phyloP scores from a whole-genome alignment of 2,329 filamentous ascomycete genomes.

The Aspergillus flavus region DNA sequence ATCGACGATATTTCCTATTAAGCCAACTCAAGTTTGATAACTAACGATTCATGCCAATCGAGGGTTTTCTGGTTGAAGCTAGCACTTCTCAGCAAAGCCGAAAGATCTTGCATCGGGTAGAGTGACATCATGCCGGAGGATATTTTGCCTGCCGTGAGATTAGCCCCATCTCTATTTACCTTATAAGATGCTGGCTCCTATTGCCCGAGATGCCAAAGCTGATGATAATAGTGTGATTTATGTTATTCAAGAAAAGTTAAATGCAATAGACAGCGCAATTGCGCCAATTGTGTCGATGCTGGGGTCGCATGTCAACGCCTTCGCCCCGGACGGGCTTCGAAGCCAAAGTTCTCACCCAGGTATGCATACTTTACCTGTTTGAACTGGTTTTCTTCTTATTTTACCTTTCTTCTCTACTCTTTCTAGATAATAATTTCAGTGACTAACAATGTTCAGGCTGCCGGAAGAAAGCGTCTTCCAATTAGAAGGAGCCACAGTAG shows the following conservation, averaged over 20 bases:
- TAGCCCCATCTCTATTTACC: not conserved
- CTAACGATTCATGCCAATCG: not conserved
- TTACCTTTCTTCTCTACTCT: not conserved
- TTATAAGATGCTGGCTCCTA: not conserved
- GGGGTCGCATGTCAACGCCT: conserved; percentile 24
- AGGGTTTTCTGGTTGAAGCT: fast-evolving
- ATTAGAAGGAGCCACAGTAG: not conserved
- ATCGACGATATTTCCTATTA: not conserved
- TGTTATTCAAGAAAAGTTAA: conserved; percentile 32
- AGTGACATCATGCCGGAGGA: not conserved
- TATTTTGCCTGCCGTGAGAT: conserved; percentile 22
- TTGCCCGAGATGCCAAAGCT: not conserved
- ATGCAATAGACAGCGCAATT: conserved; percentile 27
- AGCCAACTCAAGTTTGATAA: not conserved
- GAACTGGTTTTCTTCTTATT: too few relatives aligned
- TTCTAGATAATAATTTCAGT: too few relatives aligned
- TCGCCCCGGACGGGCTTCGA: conserved; percentile 17
- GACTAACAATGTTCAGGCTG: not conserved
- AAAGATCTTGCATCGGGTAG: not conserved
- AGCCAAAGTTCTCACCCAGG: conserved; percentile 13
- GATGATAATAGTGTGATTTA: conserved; percentile 24
- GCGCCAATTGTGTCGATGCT: conserved; percentile 30
- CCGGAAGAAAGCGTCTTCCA: not conserved
- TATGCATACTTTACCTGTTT: conserved; percentile 1
- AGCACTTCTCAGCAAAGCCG: not conserved